phyloP scores from a whole-genome alignment of 2,329 filamentous ascomycete genomes.

The Aureobasidium mangrovei region DNA sequence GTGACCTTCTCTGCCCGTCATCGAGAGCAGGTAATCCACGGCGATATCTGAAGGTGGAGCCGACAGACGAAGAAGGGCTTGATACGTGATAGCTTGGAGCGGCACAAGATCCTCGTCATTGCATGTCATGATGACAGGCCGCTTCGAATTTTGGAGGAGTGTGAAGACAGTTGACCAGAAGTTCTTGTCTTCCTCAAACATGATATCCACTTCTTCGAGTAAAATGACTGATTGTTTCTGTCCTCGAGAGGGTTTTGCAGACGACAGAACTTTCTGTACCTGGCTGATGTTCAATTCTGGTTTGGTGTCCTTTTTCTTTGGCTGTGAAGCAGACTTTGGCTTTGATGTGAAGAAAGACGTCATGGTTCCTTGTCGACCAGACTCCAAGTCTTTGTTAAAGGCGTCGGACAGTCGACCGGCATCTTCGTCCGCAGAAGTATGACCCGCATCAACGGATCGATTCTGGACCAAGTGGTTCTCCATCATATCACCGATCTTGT shows the following conservation, averaged over 20 bases:
- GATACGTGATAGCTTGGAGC: conserved; percentile 61
- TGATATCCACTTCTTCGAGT: conserved; percentile 83
- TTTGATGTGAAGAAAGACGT: conserved; percentile 66
- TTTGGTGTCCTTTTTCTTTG: conserved; percentile 19
- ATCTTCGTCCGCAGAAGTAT: conserved; percentile 28
- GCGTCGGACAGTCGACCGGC: conserved; percentile 34
- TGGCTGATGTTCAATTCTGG: conserved; percentile 22
- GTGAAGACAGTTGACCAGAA: conserved; percentile 80
- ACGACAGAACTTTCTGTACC: conserved; percentile 21
- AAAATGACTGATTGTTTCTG: conserved; percentile 94
- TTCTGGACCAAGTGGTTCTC: conserved; percentile 80
- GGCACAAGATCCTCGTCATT: conserved; percentile 83
- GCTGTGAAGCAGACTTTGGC: conserved; percentile 20
- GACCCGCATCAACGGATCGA: conserved; percentile 21
- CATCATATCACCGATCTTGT: conserved; percentile 94
- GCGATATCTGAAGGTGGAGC: conserved; percentile 58
- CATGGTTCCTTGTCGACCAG: conserved; percentile 69
- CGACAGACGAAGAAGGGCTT: conserved; percentile 73
- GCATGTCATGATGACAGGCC: conserved; percentile 91
- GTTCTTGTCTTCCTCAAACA: conserved; percentile 92
- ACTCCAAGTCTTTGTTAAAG: conserved; percentile 51
- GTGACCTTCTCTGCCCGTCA: conserved; percentile 87
- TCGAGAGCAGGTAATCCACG: conserved; percentile 68
- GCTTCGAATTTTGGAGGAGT: conserved; percentile 74
- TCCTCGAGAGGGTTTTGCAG: conserved; percentile 24